phyloP scores from a whole-genome alignment of 1,284 basidiomycete genomes.

The Ceratobasidium sp. region DNA sequence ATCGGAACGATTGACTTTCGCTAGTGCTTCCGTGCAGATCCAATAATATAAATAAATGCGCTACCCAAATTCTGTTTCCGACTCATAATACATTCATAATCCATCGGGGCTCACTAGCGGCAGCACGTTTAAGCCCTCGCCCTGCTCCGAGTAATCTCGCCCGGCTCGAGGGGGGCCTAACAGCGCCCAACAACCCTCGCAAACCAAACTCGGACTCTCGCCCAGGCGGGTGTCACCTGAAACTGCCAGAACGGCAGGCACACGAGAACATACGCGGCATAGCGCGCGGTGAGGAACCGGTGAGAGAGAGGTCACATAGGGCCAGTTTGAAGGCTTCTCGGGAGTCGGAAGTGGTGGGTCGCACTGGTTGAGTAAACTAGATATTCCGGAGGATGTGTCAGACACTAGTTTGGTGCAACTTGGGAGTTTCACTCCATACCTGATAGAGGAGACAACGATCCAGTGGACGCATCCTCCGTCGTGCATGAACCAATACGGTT shows the following conservation, averaged over 20 bases:
- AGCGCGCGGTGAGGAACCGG: slow-evolving; percentile 40
- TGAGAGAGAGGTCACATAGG: slow-evolving; percentile 40
- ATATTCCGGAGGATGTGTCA: slow-evolving; percentile 26
- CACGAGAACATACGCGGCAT: slow-evolving; percentile 44
- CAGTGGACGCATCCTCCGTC: slow-evolving; percentile 42
- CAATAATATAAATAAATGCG: slow-evolving; percentile 34
- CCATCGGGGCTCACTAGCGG: slow-evolving; percentile 44
- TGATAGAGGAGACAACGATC: slow-evolving; percentile 44
- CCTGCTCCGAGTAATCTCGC: slow-evolving; percentile 25
- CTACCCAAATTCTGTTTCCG: slow-evolving; percentile 4
- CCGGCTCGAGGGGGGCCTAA: slow-evolving; percentile 37
- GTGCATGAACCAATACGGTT: slow-evolving; percentile 44
- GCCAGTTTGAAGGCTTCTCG: slow-evolving; percentile 44
- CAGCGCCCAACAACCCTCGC: slow-evolving; percentile 38
- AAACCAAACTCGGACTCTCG: slow-evolving; percentile 41
- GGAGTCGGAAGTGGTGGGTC: slow-evolving; percentile 41
- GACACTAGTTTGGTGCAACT: not conserved
- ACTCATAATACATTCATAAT: slow-evolving; percentile 25
- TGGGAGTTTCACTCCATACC: slow-evolving; percentile 24
- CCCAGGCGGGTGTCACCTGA: slow-evolving; percentile 33
- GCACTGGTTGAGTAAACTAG: slow-evolving; percentile 34
- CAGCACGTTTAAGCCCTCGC: slow-evolving; percentile 19
- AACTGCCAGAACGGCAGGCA: slow-evolving; percentile 40
- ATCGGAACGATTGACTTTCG: slow-evolving; percentile 30
- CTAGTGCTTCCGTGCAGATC: slow-evolving; percentile 35